Conservation (phyloP, 2,329 filamentous ascomycete species). For the Lasiodiplodia citricola region DNA sequence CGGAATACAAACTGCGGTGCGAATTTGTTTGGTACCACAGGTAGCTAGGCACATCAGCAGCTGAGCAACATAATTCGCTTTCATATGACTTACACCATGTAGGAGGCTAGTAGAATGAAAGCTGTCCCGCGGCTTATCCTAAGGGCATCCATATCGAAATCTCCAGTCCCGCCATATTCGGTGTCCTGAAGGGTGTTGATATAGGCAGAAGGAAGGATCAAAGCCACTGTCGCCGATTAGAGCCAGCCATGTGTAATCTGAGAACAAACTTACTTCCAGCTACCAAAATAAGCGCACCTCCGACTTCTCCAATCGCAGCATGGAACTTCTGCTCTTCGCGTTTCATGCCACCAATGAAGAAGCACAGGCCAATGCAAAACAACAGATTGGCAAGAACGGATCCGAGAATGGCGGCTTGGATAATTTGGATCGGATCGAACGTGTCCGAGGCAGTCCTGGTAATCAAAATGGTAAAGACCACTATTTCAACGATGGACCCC, state of each 20-base stretch:
- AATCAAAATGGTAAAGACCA: conserved; percentile 80
- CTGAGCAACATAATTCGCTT: not conserved
- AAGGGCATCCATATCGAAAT: conserved; percentile 55
- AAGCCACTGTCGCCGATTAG: conserved; percentile 45
- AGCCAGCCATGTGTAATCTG: not conserved
- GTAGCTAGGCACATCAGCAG: conserved; percentile 36
- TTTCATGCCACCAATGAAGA: conserved; percentile 74
- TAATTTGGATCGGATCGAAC: conserved; percentile 61
- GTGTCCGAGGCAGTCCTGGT: conserved; percentile 44
- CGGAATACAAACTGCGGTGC: conserved; percentile 77
- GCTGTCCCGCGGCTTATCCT: conserved; percentile 74
- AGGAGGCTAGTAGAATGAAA: conserved; percentile 72
- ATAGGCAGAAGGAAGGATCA: conserved; percentile 59
- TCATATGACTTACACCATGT: conserved; percentile 44
- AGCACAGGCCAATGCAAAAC: conserved; percentile 79
- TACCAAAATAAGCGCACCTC: conserved; percentile 77
- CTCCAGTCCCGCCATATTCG: conserved; percentile 27
- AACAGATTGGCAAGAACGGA: conserved; percentile 83
- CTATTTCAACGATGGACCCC: conserved; percentile 79
- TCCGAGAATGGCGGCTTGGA: conserved; percentile 82
- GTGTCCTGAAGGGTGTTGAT: conserved; percentile 50
- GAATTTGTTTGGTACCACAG: conserved; percentile 77
- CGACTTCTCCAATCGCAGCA: conserved; percentile 77
- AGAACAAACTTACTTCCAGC: conserved; percentile 62
- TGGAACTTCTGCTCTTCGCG: conserved; percentile 76